These are phyloP conservation scores for Cryptococcus sp. DNA, from an alignment of 1,284 basidiomycete genomes.

Conservation along the genomic window DNA sequence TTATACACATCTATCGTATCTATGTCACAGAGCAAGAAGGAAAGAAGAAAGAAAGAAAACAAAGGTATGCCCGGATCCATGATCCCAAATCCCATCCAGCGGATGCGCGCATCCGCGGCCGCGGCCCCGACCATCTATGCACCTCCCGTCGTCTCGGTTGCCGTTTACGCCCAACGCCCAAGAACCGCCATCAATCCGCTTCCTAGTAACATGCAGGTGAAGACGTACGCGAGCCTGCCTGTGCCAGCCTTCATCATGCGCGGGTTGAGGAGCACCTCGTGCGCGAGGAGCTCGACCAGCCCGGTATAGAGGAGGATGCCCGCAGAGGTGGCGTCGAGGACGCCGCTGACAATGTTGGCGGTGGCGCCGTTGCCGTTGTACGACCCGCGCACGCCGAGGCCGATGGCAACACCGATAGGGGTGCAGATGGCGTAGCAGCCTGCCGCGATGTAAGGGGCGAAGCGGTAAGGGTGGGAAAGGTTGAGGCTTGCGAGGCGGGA, in stretches of 20 bases:
- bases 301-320: constrained; percentile 89
- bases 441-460: constrained; percentile 64
- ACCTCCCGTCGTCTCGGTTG: neutral
- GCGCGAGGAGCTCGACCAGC: constrained; percentile 85
- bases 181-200: constrained; percentile 79
- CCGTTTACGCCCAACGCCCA: constrained; percentile 70
- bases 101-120: too few relatives aligned
- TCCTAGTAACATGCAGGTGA: constrained; percentile 70
- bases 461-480: constrained; percentile 60
- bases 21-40: neutral
- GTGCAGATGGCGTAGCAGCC: constrained; percentile 74
- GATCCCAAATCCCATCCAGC: neutral
- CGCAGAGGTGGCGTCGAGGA: constrained; percentile 78
- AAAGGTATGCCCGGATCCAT: neutral
- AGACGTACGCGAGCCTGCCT: constrained; percentile 63
- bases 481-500: constrained; percentile 68
- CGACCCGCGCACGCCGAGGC: constrained; percentile 72
- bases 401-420: constrained; percentile 61
- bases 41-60: neutral
- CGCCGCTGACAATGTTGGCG: constrained; percentile 74
- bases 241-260: constrained; percentile 70
- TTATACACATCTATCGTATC: too few relatives aligned
- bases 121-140: neutral
- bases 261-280: constrained; percentile 85
- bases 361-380: constrained; percentile 76